These are phyloP conservation scores for Salvia splendens DNA, from an alignment of 257 asterid species.

Conservation along the genomic window DNA sequence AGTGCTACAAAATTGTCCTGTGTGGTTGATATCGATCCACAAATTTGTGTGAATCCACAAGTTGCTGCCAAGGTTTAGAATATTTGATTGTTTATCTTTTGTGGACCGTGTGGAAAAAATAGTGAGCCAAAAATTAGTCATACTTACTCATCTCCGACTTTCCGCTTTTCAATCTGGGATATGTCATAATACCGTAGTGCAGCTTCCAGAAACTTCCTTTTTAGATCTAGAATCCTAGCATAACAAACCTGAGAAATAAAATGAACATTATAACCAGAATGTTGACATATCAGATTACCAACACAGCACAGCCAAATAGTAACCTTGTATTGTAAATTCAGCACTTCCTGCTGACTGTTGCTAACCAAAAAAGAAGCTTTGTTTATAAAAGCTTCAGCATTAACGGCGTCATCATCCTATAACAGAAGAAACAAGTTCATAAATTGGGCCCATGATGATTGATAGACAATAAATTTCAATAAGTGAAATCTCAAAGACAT, in stretches of 20 bases:
- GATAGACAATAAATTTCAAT: constrained; percentile 6
- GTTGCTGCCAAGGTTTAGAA: too few species aligned
- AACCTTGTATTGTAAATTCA: constrained; percentile 95
- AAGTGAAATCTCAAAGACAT: constrained; percentile 16
- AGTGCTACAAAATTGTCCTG: not conserved
- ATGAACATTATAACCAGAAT: constrained; percentile 1
- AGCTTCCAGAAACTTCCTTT: constrained; percentile 98
- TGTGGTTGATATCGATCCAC: too few species aligned
- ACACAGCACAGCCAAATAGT: constrained; percentile 24
- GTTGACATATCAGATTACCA: constrained; percentile 10
- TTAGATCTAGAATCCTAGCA: constrained; percentile 93
- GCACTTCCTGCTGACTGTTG: constrained; percentile 86
- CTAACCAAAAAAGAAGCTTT: constrained; percentile 96
- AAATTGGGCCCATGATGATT: constrained; percentile 11
- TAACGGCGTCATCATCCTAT: constrained; percentile 98
- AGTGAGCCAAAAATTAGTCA: constrained; percentile 15
- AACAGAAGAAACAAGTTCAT: constrained; percentile 30
- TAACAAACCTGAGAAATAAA: constrained; percentile 74
- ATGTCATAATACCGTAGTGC: constrained; percentile 94
- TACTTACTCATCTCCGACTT: constrained; percentile 94
- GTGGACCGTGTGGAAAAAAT: not conserved
- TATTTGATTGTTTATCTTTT: too few species aligned
- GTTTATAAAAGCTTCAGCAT: constrained; percentile 95
- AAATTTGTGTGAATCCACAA: too few species aligned
- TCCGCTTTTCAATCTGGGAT: constrained; percentile 96